Evolutionary conservation across 2,329 filamentous ascomycete species (phyloP).

Genomic region (Colletotrichum sublineola): DNA sequence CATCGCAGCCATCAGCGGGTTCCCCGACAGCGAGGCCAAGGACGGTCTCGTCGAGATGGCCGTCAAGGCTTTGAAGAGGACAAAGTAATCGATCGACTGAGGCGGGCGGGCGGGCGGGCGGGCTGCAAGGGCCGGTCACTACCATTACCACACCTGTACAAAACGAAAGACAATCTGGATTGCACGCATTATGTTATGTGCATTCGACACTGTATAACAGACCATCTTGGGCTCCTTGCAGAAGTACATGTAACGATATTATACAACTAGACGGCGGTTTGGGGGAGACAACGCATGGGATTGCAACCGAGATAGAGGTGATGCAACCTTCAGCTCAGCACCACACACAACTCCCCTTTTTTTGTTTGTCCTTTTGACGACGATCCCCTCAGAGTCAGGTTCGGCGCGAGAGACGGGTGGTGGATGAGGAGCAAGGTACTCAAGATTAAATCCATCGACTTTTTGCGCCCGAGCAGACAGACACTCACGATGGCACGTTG

Average conservation of each 20-base stretch:
- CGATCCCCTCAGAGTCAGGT: not conserved
- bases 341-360: constrained; percentile 27
- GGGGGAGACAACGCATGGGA: not conserved
- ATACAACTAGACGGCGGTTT: constrained; percentile 39
- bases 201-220: constrained; percentile 41
- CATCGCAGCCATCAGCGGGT: constrained; percentile 82
- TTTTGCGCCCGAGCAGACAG: not conserved
- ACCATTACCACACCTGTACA: constrained; percentile 25
- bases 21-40: constrained; percentile 96
- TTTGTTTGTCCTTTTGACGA: not conserved
- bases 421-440: not conserved
- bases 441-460: not conserved
- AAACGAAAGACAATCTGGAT: constrained; percentile 28
- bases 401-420: not conserved
- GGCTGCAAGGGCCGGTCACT: not conserved
- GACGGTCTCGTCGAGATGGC: constrained; percentile 94
- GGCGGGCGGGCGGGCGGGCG: not conserved
- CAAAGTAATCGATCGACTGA: constrained; percentile 73
- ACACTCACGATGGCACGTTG: not conserved
- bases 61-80: constrained; percentile 87
- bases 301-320: constrained; percentile 12
- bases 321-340: constrained; percentile 35
- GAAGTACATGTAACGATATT: constrained; percentile 43
- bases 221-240: constrained; percentile 30
- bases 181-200: constrained; percentile 39